Evolutionary conservation across 805 yeast species (phyloP).

Genomic region (Clavispora asparagi): DNA sequence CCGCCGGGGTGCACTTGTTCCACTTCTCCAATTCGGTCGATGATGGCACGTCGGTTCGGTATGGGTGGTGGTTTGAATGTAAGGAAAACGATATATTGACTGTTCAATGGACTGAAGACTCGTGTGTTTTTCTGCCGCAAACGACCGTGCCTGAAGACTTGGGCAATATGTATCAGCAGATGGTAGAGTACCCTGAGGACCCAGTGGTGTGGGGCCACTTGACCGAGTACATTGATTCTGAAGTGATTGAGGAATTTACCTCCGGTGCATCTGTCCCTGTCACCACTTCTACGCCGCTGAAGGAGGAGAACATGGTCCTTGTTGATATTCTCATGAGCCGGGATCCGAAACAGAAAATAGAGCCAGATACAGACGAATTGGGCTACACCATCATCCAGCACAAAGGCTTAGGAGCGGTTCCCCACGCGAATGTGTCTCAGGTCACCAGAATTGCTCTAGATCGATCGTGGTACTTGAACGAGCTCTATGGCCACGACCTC

Average conservation of each 20-base stretch:
- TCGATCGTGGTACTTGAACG: conserved; percentile 52
- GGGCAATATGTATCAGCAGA: conserved; percentile 21
- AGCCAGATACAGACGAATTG: conserved; percentile 20
- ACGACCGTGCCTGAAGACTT: conserved; percentile 22
- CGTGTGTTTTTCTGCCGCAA: neutral
- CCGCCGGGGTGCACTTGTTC: conserved; percentile 48
- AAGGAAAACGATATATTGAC: conserved; percentile 27
- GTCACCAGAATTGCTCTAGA: conserved; percentile 46
- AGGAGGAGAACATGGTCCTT: conserved; percentile 42
- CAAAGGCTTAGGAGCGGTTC: conserved; percentile 13
- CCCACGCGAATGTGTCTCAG: conserved; percentile 22
- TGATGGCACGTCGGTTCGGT: conserved; percentile 21
- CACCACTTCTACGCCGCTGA: conserved; percentile 45
- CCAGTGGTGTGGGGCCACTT: conserved; percentile 12
- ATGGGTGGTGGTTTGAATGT: conserved; percentile 38
- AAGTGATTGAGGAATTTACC: conserved; percentile 17
- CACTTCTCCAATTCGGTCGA: conserved; percentile 36
- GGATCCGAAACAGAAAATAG: conserved; percentile 14
- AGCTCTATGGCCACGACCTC: conserved; percentile 28
- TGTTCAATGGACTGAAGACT: conserved; percentile 30
- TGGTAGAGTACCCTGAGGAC: conserved; percentile 38
- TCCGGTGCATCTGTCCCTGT: conserved; percentile 17
- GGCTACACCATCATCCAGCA: conserved; percentile 39
- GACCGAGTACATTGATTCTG: conserved; percentile 16
- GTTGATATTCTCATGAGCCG: conserved; percentile 25